Evolutionary conservation across 345 rosid species (phyloP).

Genomic region (Eucalyptus sp.): DNA sequence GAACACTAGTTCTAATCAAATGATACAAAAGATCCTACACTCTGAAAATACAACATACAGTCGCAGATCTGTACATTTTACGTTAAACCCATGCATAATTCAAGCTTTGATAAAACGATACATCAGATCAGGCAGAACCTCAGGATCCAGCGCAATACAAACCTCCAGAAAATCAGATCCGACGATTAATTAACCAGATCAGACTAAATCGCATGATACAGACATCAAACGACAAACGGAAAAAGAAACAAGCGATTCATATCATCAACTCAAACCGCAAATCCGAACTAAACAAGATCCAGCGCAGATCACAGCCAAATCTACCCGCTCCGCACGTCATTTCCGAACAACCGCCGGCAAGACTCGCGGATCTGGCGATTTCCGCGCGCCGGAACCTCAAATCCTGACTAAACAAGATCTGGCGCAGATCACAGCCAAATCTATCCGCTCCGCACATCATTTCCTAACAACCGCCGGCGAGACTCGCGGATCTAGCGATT

Average conservation of each 20-base stretch:
- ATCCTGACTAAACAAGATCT: not conserved
- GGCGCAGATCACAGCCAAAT: not conserved
- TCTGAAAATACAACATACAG: not conserved
- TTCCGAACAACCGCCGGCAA: accelerated
- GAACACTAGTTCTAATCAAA: not conserved
- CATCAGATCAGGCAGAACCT: not conserved
- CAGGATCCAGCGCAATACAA: not conserved
- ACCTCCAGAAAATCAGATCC: not conserved
- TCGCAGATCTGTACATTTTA: not conserved
- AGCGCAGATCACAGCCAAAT: not conserved
- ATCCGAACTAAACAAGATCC: not conserved
- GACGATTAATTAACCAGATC: not conserved
- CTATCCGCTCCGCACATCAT: not conserved
- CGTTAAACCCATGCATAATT: accelerated
- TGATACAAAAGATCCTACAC: not conserved
- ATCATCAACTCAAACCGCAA: not conserved
- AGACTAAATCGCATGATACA: not conserved
- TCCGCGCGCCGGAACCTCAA: not conserved
- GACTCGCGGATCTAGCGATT: not conserved
- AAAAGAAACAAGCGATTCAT: not conserved
- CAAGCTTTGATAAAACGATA: not conserved
- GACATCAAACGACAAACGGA: not conserved
- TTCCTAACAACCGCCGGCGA: not conserved
- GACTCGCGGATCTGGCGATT: not conserved
- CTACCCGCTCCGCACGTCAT: not conserved